A percentile compares a stretch with the other conserved stretches of the same genome.
Conservation (phyloP, 192 early-diverging fungal genomes). For the Geranomyces michiganensis region DNA sequence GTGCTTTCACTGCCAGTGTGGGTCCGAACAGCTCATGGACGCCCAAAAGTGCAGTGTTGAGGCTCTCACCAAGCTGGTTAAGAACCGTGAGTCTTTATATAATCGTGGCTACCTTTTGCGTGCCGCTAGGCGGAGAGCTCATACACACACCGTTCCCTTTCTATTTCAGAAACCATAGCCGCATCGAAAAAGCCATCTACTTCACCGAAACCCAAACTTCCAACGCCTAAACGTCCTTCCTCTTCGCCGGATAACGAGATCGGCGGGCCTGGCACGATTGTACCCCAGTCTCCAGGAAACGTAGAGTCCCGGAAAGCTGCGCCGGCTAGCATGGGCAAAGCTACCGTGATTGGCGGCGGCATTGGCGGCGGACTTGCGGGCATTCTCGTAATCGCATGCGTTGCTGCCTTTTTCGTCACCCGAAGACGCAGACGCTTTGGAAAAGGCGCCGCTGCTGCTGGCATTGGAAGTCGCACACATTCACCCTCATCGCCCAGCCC, state of each 20-base stretch:
- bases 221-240: background rate
- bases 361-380: constrained; percentile 18
- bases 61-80: no score
- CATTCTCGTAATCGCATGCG: constrained; percentile 4
- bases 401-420: constrained; percentile 7
- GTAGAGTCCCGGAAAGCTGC: background rate
- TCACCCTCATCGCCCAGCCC: background rate
- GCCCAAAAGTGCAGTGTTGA: background rate
- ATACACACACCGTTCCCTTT: no score
- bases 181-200: background rate
- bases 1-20: constrained; percentile 14
- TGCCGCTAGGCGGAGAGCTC: background rate
- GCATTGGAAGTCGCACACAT: background rate
- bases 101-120: background rate
- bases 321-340: background rate
- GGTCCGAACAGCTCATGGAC: background rate
- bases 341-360: constrained; percentile 17
- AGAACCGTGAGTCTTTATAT: background rate
- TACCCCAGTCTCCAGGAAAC: background rate
- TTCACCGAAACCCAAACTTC: background rate
- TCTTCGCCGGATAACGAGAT: background rate
- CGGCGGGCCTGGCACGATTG: background rate
- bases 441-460: background rate
- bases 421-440: constrained; percentile 3
- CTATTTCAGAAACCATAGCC: no score